Conservation (phyloP, 1,284 basidiomycete genomes). For the Sphagnurus paluster region DNA sequence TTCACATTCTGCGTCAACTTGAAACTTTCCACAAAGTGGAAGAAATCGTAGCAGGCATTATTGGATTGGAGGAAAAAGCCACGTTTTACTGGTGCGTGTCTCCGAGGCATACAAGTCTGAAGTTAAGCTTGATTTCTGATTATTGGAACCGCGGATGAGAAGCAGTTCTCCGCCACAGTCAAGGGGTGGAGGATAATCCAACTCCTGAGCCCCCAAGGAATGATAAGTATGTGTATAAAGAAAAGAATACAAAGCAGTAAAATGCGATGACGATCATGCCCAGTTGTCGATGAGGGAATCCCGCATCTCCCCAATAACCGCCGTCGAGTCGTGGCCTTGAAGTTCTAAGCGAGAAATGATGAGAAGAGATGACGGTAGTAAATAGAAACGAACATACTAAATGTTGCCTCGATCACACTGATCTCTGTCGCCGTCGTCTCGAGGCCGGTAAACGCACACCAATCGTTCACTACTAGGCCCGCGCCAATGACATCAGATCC, state of each 20-base stretch:
- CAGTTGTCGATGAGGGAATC: constrained; percentile 93
- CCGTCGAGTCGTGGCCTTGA: constrained; percentile 83
- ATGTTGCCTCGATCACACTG: constrained; percentile 96
- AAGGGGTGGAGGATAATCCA: no score
- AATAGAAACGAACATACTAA: constrained; percentile 64
- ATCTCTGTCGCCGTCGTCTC: constrained; percentile 99
- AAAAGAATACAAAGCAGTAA: neutral
- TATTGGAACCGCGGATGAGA: no score
- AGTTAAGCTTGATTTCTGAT: no score
- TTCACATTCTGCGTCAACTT: no score
- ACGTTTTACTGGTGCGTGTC: no score
- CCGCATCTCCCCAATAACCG: constrained; percentile 93
- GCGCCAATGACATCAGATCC: constrained; percentile 98
- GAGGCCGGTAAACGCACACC: constrained; percentile 96
- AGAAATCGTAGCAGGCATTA: no score
- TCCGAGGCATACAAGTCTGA: no score
- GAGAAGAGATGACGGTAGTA: neutral
- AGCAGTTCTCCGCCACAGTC: no score
- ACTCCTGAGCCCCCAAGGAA: no score
- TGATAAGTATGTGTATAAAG: neutral
- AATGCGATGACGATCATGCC: constrained; percentile 53
- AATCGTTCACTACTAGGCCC: constrained; percentile 97
- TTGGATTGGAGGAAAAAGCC: no score
- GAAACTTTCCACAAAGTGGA: no score
- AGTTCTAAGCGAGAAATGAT: constrained; percentile 55